Conservation (phyloP, 805 yeast genomes). For the Schwanniomyces pseudopolymorphus region DNA sequence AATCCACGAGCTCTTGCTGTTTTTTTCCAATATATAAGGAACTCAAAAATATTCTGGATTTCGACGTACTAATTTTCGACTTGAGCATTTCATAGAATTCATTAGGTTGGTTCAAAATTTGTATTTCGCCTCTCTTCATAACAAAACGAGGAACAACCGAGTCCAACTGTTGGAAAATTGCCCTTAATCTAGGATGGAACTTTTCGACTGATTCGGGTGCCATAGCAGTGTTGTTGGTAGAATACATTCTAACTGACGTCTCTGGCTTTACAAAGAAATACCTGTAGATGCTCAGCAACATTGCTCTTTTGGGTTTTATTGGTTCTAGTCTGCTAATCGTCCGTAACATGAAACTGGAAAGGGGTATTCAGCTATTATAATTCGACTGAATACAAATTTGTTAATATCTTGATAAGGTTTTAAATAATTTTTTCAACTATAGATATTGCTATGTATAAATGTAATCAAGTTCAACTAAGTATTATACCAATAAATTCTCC, state of each 20-base stretch:
- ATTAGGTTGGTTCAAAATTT: constrained; percentile 62
- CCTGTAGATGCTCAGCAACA: constrained; percentile 27
- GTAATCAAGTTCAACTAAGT: neutral
- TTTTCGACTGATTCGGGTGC: constrained; percentile 15
- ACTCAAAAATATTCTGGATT: constrained; percentile 71
- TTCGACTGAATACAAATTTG: neutral
- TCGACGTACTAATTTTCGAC: constrained; percentile 59
- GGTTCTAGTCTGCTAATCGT: neutral
- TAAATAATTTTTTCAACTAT: neutral
- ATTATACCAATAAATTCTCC: neutral
- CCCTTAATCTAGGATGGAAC: constrained; percentile 45
- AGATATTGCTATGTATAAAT: neutral
- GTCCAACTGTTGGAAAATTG: constrained; percentile 55
- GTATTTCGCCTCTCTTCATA: constrained; percentile 54
- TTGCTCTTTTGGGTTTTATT: constrained; percentile 5
- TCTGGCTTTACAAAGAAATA: constrained; percentile 16
- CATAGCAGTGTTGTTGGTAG: constrained; percentile 29
- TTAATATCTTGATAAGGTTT: neutral
- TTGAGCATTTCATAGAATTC: constrained; percentile 71
- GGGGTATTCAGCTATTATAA: neutral
- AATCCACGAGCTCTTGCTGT: constrained; percentile 71
- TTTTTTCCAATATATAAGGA: constrained; percentile 83
- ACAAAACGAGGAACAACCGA: constrained; percentile 67
- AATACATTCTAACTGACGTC: constrained; percentile 11
- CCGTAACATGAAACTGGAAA: constrained; percentile 3